These are phyloP conservation scores for Cicer bijugum DNA, from an alignment of 306 rosid species.

Conservation along the genomic window DNA sequence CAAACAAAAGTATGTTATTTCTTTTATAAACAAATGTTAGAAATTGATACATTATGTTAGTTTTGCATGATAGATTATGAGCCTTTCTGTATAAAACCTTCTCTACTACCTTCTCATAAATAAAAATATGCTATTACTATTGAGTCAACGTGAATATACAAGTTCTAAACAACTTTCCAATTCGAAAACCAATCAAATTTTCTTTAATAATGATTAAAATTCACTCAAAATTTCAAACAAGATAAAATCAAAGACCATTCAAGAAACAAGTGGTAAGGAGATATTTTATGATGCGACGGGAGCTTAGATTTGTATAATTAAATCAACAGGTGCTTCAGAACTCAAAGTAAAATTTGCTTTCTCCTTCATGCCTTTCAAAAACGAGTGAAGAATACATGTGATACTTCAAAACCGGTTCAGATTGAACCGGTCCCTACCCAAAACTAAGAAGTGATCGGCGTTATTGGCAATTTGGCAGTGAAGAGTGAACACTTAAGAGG, in stretches of 20 bases:
- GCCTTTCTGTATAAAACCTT: too few relatives aligned
- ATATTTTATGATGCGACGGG: background rate
- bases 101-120: too few relatives aligned
- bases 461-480: background rate
- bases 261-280: background rate
- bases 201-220: background rate
- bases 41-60: too few relatives aligned
- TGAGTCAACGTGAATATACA: background rate
- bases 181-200: background rate
- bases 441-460: background rate
- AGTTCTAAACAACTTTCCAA: background rate
- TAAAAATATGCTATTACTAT: too few relatives aligned
- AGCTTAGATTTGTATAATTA: conserved; percentile 3
- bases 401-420: background rate
- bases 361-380: background rate
- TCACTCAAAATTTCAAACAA: background rate
- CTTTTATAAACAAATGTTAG: too few relatives aligned
- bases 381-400: background rate
- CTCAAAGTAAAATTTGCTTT: conserved; percentile 11
- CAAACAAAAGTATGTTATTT: too few relatives aligned
- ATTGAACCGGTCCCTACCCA: background rate
- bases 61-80: too few relatives aligned
- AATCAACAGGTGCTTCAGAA: background rate
- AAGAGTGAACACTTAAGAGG: background rate
- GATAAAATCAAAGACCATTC: background rate